Conservation (phyloP, 805 yeast species). For the Wickerhamomyces kurtzmanii region DNA sequence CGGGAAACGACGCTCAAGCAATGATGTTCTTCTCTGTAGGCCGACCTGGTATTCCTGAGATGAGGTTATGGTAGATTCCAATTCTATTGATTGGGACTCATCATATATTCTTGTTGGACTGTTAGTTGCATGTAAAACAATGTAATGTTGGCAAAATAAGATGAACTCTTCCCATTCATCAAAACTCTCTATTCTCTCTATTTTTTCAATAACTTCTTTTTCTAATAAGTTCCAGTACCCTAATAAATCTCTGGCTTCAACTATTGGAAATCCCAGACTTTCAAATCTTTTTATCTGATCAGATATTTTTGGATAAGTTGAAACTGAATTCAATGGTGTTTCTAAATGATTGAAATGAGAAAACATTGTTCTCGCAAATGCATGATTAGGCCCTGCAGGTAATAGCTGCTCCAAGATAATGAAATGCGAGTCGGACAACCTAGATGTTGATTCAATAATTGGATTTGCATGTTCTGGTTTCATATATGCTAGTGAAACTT, state of each 20-base stretch:
- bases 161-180: constrained; percentile 83
- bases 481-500: constrained; percentile 80
- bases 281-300: constrained; percentile 43
- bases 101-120: too few relatives aligned
- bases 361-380: constrained; percentile 70
- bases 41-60: too few relatives aligned
- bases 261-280: constrained; percentile 31
- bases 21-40: constrained; percentile 2
- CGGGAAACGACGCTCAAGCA: constrained; percentile 8
- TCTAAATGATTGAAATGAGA: constrained; percentile 55
- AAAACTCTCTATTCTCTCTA: constrained; percentile 52
- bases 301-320: constrained; percentile 37
- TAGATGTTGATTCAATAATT: constrained; percentile 37
- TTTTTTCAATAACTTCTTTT: constrained; percentile 23
- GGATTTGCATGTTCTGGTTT: constrained; percentile 52
- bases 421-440: constrained; percentile 44
- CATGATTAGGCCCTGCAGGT: constrained; percentile 52
- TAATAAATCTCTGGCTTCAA: constrained; percentile 43
- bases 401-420: constrained; percentile 61
- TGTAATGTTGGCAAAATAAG: constrained; percentile 66
- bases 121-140: constrained; percentile 56
- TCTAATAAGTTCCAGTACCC: constrained; percentile 49
- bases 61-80: too few relatives aligned
- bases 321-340: constrained; percentile 62
- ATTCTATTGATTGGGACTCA: too few relatives aligned